Evolutionary conservation across 805 yeast genomes (phyloP), one percentile per base, ranked within the genome.

Genomic region (Metschnikowia koreensis): DNA sequence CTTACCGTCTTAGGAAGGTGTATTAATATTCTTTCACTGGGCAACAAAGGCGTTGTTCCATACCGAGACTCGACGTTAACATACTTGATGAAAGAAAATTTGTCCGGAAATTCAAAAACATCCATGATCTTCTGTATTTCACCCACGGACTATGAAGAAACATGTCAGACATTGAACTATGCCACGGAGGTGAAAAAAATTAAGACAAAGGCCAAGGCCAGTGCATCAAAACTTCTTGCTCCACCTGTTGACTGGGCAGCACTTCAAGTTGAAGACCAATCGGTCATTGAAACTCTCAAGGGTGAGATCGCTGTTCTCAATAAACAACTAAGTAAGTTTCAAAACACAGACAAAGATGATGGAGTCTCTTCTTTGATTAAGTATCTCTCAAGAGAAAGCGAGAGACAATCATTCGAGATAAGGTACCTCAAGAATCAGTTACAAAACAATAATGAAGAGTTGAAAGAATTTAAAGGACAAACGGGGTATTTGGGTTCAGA

Each of bases 91-190:
- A 84, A 84, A 61, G 93, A 87, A 58, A 83, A 82, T 53, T 69
- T 89, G 37, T 90, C 94, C 1, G 97, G 97, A 1, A 87, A 87
- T 62, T 85, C 94, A n/a, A 87, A 86, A 61, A 91, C 96, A 0
- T 85, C 86, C 1, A 82, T 90, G 87, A 79, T 90, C n/a, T 94
- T 94, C 17, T 89, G 96, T 64, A 75, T 90, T 0, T 83, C 96
- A 0, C 96, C 96, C 0, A 75, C 82, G 15, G 93, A 87, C 60
- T 85, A 81, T 65, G 92, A 87, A 17, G 96, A 89, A 60, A 83
- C 90, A 0, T 65, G 83, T 58, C 86, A 88, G 39, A 89, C 96
- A 0, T 69, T 89, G 51, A 73, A 91, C 54, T 89, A 89, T 64
- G 96, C 96, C 1, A 85, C 82, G 17, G 81, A 86, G 52, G 93